Evolutionary conservation across 2,329 filamentous ascomycete genomes (phyloP).

Genomic region (Claviceps sp.): DNA sequence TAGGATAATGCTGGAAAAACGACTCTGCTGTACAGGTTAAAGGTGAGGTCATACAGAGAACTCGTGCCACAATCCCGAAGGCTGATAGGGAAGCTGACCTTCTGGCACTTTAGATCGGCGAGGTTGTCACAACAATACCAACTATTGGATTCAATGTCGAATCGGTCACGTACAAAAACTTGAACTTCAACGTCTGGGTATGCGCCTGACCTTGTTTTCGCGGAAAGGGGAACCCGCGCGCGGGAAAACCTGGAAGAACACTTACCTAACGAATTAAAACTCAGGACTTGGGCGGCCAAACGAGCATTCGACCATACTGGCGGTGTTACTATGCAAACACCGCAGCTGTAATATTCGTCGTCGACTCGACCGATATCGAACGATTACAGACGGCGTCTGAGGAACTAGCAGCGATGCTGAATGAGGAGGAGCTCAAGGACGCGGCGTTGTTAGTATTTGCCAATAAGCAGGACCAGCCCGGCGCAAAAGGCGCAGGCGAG

Average conservation of each 20-base stretch:
- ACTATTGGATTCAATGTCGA: slow-evolving; percentile 99
- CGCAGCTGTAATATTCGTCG: slow-evolving; percentile 94
- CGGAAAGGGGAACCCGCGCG: not conserved
- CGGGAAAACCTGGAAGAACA: not conserved
- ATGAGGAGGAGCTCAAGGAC: slow-evolving; percentile 91
- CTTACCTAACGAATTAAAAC: not conserved
- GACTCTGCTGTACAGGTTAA: slow-evolving; percentile 87
- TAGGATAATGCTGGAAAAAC: slow-evolving; percentile 98
- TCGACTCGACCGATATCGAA: slow-evolving; percentile 96
- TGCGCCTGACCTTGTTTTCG: slow-evolving; percentile 15
- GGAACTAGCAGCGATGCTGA: slow-evolving; percentile 87
- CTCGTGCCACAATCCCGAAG: not conserved
- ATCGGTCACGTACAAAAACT: slow-evolving; percentile 93
- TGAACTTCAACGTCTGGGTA: slow-evolving; percentile 99
- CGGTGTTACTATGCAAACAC: slow-evolving; percentile 99
- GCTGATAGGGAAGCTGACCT: not conserved
- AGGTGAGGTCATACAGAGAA: slow-evolving; percentile 39
- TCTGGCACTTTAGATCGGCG: slow-evolving; percentile 59
- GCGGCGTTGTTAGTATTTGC: slow-evolving; percentile 89
- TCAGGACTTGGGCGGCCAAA: slow-evolving; percentile 88
- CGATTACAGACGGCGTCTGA: slow-evolving; percentile 84
- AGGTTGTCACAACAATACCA: slow-evolving; percentile 97
- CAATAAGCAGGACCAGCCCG: slow-evolving; percentile 98
- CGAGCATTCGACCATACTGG: slow-evolving; percentile 98
- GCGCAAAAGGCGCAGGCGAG: slow-evolving; percentile 89